Evolutionary conservation across 1,139 yeast genomes (phyloP).

Genomic region (Pichia sp.): DNA sequence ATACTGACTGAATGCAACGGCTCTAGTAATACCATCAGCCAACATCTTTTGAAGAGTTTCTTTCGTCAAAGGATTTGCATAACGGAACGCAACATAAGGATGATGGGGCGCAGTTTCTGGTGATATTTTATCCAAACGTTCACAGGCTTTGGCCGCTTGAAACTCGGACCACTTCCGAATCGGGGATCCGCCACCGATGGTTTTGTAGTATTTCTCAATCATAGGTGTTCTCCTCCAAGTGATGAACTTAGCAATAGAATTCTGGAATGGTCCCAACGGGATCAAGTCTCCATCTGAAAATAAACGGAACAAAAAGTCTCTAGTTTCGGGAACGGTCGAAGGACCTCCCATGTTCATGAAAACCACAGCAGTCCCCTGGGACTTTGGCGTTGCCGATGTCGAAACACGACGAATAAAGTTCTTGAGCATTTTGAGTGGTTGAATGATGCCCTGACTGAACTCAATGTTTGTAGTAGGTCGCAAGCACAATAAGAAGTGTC

Average conservation of each 20-base stretch:
- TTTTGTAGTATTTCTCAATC: constrained; percentile 74
- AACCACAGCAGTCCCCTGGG: constrained; percentile 55
- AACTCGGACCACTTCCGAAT: constrained; percentile 89
- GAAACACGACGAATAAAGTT: constrained; percentile 9
- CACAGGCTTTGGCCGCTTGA: constrained; percentile 77
- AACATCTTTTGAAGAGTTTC: constrained; percentile 72
- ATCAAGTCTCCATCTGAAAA: constrained; percentile 83
- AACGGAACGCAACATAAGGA: constrained; percentile 95
- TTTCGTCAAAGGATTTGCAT: constrained; percentile 87
- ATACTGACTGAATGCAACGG: constrained; percentile 95
- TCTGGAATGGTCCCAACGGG: constrained; percentile 81
- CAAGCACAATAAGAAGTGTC: too few species aligned
- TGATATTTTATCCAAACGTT: constrained; percentile 64
- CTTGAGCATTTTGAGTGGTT: constrained; percentile 8
- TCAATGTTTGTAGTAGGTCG: too few species aligned
- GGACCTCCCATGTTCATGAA: constrained; percentile 99
- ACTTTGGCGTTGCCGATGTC: constrained; percentile 4
- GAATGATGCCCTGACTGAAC: too few species aligned
- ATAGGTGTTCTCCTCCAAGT: constrained; percentile 82
- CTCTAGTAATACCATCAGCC: constrained; percentile 79
- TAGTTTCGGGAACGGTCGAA: constrained; percentile 74
- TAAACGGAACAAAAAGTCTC: constrained; percentile 69
- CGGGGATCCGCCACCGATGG: constrained; percentile 98
- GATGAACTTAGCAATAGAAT: constrained; percentile 66
- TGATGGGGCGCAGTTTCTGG: constrained; percentile 93